Evolutionary conservation across 1,284 basidiomycete species (phyloP).

Genomic region (Malassezia obtusa): DNA sequence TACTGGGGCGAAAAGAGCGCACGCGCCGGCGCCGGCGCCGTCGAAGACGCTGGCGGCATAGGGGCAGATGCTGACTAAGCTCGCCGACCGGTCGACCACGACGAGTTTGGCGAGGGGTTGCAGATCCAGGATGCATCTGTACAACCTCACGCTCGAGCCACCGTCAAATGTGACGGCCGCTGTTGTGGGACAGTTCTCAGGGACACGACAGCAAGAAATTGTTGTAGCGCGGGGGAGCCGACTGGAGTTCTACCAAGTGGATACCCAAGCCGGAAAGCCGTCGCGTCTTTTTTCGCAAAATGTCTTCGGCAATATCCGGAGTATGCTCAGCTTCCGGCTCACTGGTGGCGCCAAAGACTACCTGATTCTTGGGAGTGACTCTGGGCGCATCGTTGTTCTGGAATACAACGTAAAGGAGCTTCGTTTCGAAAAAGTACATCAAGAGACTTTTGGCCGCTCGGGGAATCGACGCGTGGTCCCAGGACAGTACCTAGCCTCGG

Average conservation of each 20-base stretch:
- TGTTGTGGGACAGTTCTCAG: conserved; percentile 43
- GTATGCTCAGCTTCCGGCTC: conserved; percentile 37
- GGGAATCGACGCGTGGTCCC: conserved; percentile 43
- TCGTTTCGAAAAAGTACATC: conserved; percentile 36
- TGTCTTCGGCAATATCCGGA: conserved; percentile 40
- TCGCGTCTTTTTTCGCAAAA: conserved; percentile 29
- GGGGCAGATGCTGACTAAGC: conserved; percentile 6
- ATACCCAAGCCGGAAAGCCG: conserved; percentile 33
- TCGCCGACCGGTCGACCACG: not conserved
- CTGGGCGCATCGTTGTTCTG: conserved; percentile 42
- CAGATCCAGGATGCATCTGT: conserved; percentile 34
- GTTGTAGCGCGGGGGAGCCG: conserved; percentile 35
- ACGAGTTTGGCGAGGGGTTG: not conserved
- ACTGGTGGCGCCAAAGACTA: conserved; percentile 42
- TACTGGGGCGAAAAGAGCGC: not conserved
- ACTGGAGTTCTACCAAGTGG: conserved; percentile 37
- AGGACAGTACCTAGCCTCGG: conserved; percentile 45
- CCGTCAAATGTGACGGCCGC: conserved; percentile 35
- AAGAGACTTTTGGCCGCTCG: conserved; percentile 44
- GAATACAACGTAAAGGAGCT: conserved; percentile 37
- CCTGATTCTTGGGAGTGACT: conserved; percentile 44
- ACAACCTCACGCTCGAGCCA: conserved; percentile 40
- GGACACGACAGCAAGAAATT: conserved; percentile 43
- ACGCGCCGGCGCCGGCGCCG: not conserved
- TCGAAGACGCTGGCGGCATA: not conserved